A percentile compares a stretch with the other conserved stretches of the same genome.
Evolutionary conservation across 495 filamentous ascomycete genomes (phyloP).

Genomic region (Penicillium steckii): DNA sequence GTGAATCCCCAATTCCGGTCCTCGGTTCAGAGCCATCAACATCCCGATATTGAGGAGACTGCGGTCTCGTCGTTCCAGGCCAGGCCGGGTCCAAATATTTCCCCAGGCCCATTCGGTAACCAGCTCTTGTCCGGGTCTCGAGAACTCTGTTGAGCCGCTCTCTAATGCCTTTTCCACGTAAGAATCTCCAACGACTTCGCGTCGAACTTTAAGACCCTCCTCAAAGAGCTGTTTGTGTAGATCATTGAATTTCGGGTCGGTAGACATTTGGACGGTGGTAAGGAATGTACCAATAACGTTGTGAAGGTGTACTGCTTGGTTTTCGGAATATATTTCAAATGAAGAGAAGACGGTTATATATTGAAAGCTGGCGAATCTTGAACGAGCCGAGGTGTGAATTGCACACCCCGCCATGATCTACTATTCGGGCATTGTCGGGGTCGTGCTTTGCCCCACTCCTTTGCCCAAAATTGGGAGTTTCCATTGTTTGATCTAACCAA

Average conservation of each 20-base stretch:
- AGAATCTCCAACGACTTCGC: slow-evolving; percentile 37
- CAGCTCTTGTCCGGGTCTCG: slow-evolving; percentile 37
- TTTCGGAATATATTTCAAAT: not conserved
- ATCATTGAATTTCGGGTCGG: slow-evolving; percentile 15
- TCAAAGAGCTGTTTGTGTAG: slow-evolving; percentile 52
- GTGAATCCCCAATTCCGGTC: slow-evolving; percentile 48
- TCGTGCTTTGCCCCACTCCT: too few relatives aligned
- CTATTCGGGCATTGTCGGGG: too few relatives aligned
- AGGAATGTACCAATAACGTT: not conserved
- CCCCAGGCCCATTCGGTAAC: slow-evolving; percentile 50
- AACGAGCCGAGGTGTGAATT: too few relatives aligned
- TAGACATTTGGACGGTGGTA: slow-evolving; percentile 9
- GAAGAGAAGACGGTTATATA: not conserved
- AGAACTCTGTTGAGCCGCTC: slow-evolving; percentile 28
- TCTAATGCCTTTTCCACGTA: slow-evolving; percentile 30
- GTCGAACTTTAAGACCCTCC: slow-evolving; percentile 51
- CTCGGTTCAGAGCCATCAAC: slow-evolving; percentile 44
- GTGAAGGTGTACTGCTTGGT: not conserved
- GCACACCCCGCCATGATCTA: too few relatives aligned
- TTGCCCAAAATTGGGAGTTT: too few relatives aligned
- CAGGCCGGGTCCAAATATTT: slow-evolving; percentile 47
- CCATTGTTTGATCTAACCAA: too few relatives aligned
- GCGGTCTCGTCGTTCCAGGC: slow-evolving; percentile 44
- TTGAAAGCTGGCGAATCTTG: too few relatives aligned
- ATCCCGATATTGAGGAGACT: slow-evolving; percentile 52